Conservation (phyloP, 139 green algal species). For the Auxenochlorella pyrenoidosa region DNA sequence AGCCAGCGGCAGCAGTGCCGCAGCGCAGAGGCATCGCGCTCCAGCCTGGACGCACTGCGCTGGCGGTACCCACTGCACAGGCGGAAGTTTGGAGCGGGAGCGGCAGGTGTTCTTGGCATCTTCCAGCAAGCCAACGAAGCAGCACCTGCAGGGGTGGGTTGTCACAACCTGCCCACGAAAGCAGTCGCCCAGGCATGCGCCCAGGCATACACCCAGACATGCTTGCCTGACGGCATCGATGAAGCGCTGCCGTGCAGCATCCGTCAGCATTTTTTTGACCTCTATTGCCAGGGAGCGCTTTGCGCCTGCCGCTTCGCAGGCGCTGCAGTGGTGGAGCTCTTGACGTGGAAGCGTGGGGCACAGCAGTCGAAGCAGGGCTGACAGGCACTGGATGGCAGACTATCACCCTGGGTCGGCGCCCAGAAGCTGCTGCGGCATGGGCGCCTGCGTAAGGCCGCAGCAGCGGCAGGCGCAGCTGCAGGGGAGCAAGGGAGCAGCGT, state of each 20-base stretch:
- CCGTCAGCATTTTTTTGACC: slow-evolving; percentile 25
- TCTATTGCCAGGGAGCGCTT: slow-evolving; percentile 30
- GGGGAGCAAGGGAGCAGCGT: no score
- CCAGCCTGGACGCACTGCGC: background rate
- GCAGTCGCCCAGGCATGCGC: no score
- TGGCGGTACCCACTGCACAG: slow-evolving; percentile 38
- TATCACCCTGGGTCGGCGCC: background rate
- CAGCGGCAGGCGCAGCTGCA: background rate
- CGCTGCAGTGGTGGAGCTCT: background rate
- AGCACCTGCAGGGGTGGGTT: no score
- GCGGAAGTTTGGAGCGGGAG: no score
- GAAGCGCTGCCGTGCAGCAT: slow-evolving; percentile 1
- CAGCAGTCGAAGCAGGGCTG: background rate
- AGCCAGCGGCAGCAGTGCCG: slow-evolving; percentile 30
- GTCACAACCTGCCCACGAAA: no score
- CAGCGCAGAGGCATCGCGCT: background rate
- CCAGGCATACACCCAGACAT: no score
- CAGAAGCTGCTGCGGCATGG: background rate
- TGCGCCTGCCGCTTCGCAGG: slow-evolving; percentile 17
- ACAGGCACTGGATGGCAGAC: no score
- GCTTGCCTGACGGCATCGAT: slow-evolving; percentile 22
- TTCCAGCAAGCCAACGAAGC: no score
- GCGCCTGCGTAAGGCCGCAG: background rate
- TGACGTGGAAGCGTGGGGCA: no score
- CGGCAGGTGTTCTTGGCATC: no score